Percentiles rank a stretch among this genome's conserved stretches.
These are phyloP conservation scores for Colletotrichum eremochloae DNA, from an alignment of 2,329 filamentous ascomycete genomes.

Conservation along the genomic window DNA sequence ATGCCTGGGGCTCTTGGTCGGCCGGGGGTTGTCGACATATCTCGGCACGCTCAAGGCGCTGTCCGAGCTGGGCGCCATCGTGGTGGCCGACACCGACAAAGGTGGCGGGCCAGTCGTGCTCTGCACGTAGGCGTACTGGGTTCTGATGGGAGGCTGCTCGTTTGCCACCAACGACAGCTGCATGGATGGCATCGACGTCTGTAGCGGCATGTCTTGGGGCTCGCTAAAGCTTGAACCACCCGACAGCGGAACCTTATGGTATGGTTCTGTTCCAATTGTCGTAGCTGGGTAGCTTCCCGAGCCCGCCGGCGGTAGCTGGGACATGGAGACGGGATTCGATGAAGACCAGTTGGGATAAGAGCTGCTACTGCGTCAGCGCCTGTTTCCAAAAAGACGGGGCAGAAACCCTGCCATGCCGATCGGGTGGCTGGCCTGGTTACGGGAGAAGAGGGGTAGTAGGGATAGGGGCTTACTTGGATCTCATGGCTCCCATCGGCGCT, in stretches of 20 bases:
- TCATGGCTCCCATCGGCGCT: slow-evolving; percentile 65
- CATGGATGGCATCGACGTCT: slow-evolving; percentile 67
- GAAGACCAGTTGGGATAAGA: slow-evolving; percentile 71
- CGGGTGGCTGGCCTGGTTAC: slow-evolving; percentile 10
- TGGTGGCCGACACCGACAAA: slow-evolving; percentile 59
- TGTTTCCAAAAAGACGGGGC: slow-evolving; percentile 10
- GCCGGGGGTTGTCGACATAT: slow-evolving; percentile 69
- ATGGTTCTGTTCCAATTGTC: slow-evolving; percentile 64
- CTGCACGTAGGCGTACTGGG: slow-evolving; percentile 68
- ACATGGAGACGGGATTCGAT: slow-evolving; percentile 58
- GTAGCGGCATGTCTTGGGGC: slow-evolving; percentile 66
- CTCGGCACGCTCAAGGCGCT: slow-evolving; percentile 66
- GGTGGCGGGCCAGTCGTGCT: slow-evolving; percentile 64
- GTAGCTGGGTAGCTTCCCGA: slow-evolving; percentile 64
- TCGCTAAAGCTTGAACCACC: slow-evolving; percentile 63
- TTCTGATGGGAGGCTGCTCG: slow-evolving; percentile 63
- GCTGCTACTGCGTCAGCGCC: slow-evolving; percentile 51
- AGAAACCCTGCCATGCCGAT: background rate
- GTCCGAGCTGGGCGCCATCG: slow-evolving; percentile 53
- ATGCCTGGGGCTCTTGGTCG: slow-evolving; percentile 69
- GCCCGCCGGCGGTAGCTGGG: slow-evolving; percentile 63
- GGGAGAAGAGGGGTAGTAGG: background rate
- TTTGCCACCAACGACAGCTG: slow-evolving; percentile 64
- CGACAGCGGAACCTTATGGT: slow-evolving; percentile 66
- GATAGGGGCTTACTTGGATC: slow-evolving; percentile 68